A percentile compares a stretch with the other conserved stretches of the same genome.
Evolutionary conservation across 805 yeast species (phyloP).

Genomic region (Candida silvicultrix): DNA sequence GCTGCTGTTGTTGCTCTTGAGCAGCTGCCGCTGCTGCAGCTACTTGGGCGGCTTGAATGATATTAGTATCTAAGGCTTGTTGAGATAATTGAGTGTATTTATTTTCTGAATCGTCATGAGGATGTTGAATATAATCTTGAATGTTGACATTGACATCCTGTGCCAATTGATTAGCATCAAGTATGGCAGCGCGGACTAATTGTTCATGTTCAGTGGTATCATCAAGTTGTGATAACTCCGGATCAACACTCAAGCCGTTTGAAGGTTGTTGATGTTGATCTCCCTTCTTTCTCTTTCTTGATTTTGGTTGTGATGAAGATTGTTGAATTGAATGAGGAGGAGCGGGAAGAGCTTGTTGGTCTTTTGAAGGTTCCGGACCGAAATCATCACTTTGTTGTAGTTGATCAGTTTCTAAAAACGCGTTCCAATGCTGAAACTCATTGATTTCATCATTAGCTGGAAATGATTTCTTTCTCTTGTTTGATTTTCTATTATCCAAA

Average conservation of each 20-base stretch:
- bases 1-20: conserved; percentile 8
- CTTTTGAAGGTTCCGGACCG: conserved; percentile 4
- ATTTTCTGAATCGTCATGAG: conserved; percentile 12
- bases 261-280: background rate
- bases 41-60: conserved; percentile 16
- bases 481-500: conserved; percentile 35
- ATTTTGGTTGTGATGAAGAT: conserved; percentile 5
- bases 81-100: background rate
- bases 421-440: conserved; percentile 24
- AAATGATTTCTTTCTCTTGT: conserved; percentile 22
- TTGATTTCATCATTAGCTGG: conserved; percentile 14
- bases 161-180: conserved; percentile 61
- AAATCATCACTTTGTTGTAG: conserved; percentile 15
- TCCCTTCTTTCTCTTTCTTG: conserved; percentile 4
- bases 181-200: conserved; percentile 62
- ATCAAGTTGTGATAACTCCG: conserved; percentile 48
- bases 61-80: conserved; percentile 18
- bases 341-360: conserved; percentile 3
- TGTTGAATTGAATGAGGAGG: conserved; percentile 22
- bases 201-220: conserved; percentile 49
- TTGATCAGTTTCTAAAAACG: conserved; percentile 20
- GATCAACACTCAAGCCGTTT: conserved; percentile 41
- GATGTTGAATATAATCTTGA: conserved; percentile 22
- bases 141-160: conserved; percentile 32
- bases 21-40: conserved; percentile 21